Evolutionary conservation across 1,139 yeast genomes (phyloP), one percentile per base, ranked within the genome.

Genomic region (Arxiozyma heterogenica): DNA sequence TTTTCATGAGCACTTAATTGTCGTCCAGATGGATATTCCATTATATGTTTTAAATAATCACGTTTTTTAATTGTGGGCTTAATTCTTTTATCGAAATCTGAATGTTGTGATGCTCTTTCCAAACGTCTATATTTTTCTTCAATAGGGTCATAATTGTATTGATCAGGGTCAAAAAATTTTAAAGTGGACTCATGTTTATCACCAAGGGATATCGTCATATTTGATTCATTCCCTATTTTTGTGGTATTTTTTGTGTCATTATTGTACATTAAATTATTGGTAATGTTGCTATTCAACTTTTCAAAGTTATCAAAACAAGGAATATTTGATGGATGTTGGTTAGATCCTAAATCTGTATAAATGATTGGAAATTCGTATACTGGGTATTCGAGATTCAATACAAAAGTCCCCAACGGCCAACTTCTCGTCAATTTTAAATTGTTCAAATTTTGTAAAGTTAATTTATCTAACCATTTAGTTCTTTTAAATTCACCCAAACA

Each of bases 61-160:
- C 97, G 75, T 44, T 85, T 75, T 62, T 84, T 86, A 1, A 96
- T 86, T 21, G 94, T 85, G 0, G 98, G 98, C 63, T 91, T 90
- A 53, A 88, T 74, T 56, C 90, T 96, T 61, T 82, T 84, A 66
- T 91, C 98, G 41, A 88, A 70, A 34, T 86, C 78, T 1, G 90
- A 80, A 54, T 84, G 81, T 61, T 87, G 88, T 51, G 87, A 81
- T 4, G 70, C 65, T 69, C 98, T 83, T 59, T 90, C 95, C 51
- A 93, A 71, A 57, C 85, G 82, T 59, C 95, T 82, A 65, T 86
- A 89, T 66, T 93, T 94, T 58, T 83, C 78, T 65, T 93, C 98
- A 21, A 93, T 84, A 0, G 96, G 96, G 62, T 90, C 95, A 56
- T 77, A 81, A 18, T 75, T 71, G 56, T 74, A 75, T 61, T 79